Conservation (phyloP, 352 stramenopile species). For the Phytophthora ramorum region DNA sequence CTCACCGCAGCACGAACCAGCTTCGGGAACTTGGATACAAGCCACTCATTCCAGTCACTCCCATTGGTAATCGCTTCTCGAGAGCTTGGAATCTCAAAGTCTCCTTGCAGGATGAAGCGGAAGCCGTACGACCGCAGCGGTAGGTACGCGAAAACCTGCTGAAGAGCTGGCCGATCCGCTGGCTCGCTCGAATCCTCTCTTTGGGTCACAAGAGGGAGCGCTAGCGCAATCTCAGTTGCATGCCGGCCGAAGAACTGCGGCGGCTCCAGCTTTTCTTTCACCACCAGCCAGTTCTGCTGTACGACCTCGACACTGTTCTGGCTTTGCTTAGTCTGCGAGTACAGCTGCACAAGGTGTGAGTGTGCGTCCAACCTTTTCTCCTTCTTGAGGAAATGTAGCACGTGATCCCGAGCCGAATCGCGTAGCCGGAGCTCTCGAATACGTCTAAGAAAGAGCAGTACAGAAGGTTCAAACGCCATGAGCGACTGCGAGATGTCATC, state of each 20-base stretch:
- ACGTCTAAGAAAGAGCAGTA: conserved; percentile 81
- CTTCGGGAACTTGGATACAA: conserved; percentile 71
- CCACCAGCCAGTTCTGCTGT: conserved; percentile 70
- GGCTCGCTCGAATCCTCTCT: conserved; percentile 4
- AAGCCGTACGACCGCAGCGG: conserved; percentile 85
- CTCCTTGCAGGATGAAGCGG: conserved; percentile 86
- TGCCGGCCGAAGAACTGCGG: conserved; percentile 31
- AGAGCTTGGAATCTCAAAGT: conserved; percentile 89
- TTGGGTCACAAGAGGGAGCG: conserved; percentile 43
- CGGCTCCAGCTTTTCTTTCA: conserved; percentile 48
- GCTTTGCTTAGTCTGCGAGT: conserved; percentile 34
- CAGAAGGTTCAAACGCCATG: conserved; percentile 73
- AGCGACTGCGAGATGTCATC: conserved; percentile 72
- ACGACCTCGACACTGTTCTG: conserved; percentile 12
- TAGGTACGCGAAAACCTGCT: conserved; percentile 87
- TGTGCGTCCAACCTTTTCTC: conserved; percentile 35
- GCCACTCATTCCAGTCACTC: conserved; percentile 91
- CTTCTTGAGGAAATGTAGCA: conserved; percentile 58
- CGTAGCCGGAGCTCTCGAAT: conserved; percentile 69
- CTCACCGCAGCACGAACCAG: conserved; percentile 50
- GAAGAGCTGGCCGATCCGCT: conserved; percentile 53
- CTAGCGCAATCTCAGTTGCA: conserved; percentile 66
- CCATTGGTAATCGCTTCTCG: conserved; percentile 84
- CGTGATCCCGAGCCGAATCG: conserved; percentile 45
- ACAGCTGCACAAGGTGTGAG: conserved; percentile 46